phyloP scores from a whole-genome alignment of 2,329 filamentous ascomycete genomes.

The Incumbomyces delicatus region DNA sequence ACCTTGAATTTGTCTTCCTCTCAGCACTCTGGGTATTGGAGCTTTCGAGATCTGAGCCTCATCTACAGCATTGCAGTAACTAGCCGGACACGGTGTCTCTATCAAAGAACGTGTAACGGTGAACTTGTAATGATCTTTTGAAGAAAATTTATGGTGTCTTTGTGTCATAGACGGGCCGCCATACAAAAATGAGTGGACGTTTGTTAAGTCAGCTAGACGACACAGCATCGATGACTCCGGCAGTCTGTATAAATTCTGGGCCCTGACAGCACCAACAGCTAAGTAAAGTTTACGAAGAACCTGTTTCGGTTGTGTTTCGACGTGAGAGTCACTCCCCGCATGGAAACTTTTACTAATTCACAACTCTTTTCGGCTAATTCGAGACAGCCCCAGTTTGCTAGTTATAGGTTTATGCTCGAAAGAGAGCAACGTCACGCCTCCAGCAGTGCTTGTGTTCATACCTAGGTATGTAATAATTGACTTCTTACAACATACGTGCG shows the following conservation, averaged over 20 bases:
- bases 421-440: neutral
- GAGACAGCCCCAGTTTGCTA: too few species aligned
- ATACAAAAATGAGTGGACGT: neutral
- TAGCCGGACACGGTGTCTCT: too few species aligned
- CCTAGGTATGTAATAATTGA: neutral
- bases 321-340: neutral
- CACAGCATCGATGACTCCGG: too few species aligned
- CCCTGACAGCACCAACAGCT: neutral
- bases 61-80: neutral
- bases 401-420: neutral
- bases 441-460: neutral
- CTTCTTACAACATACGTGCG: neutral
- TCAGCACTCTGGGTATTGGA: neutral
- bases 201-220: neutral
- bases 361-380: too few species aligned
- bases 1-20: neutral
- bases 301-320: neutral
- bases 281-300: too few species aligned
- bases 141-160: too few species aligned
- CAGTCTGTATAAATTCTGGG: neutral
- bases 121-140: too few species aligned
- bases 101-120: neutral
- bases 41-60: neutral
- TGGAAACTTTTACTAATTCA: neutral
- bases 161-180: too few species aligned